These are phyloP conservation scores for Trametes elegans DNA, from an alignment of 768 basidiomycete species.

Conservation along the genomic window DNA sequence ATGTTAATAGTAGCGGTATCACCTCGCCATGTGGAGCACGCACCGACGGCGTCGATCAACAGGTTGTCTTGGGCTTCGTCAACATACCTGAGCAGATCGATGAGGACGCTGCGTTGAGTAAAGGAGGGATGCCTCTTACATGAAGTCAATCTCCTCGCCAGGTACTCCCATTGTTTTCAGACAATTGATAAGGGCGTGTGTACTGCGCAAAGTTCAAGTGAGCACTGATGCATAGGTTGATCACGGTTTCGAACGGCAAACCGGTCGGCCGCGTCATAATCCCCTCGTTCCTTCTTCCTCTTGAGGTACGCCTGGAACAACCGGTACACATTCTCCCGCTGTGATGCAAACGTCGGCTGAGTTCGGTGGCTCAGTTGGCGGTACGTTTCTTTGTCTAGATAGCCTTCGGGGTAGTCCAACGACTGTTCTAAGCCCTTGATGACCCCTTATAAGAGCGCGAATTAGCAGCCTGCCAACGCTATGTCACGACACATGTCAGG, in stretches of 20 bases:
- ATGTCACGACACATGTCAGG: background rate
- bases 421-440: conserved; percentile 65
- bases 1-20: background rate
- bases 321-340: conserved; percentile 47
- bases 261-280: conserved; percentile 63
- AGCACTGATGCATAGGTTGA: conserved; percentile 24
- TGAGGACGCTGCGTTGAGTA: conserved; percentile 54
- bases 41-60: conserved; percentile 60
- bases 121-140: conserved; percentile 49
- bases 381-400: conserved; percentile 46
- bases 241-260: conserved; percentile 21
- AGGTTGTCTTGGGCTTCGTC: conserved; percentile 77
- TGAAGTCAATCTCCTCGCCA: conserved; percentile 48
- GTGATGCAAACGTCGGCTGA: conserved; percentile 52
- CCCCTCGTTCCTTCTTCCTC: conserved; percentile 41
- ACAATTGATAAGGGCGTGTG: conserved; percentile 5
- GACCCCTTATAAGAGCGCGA: conserved; percentile 33
- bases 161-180: conserved; percentile 33
- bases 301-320: conserved; percentile 54
- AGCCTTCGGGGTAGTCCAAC: conserved; percentile 33
- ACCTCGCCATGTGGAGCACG: conserved; percentile 12
- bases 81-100: conserved; percentile 64
- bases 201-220: conserved; percentile 33
- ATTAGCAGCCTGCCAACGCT: background rate
- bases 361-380: conserved; percentile 46